These are phyloP conservation scores for Diaporthe sp. DNA, from an alignment of 2,329 filamentous ascomycete species.

Conservation along the genomic window DNA sequence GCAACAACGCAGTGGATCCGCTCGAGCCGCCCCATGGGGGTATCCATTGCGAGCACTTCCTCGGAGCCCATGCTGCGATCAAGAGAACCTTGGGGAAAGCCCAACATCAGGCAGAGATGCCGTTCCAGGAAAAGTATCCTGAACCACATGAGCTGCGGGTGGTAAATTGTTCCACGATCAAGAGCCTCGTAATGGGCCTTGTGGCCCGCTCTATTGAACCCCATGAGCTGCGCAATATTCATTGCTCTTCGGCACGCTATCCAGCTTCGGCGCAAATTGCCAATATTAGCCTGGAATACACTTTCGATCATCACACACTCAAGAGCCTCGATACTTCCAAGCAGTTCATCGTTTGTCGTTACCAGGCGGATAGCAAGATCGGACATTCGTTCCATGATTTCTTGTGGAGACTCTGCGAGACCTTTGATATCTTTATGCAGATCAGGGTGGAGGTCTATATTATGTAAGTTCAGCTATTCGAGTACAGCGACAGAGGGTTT, in stretches of 20 bases:
- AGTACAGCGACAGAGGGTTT: too few relatives aligned
- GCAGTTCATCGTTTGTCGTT: slow-evolving; percentile 60
- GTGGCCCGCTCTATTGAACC: background rate
- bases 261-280: slow-evolving; percentile 60
- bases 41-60: background rate
- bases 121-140: slow-evolving; percentile 7
- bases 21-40: slow-evolving; percentile 48
- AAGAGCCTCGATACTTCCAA: slow-evolving; percentile 59
- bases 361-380: slow-evolving; percentile 53
- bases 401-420: background rate
- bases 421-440: background rate
- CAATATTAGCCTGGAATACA: slow-evolving; percentile 59
- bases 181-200: background rate
- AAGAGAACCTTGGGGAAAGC: background rate
- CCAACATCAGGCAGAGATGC: slow-evolving; percentile 16
- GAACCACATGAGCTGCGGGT: slow-evolving; percentile 34
- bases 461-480: too few relatives aligned
- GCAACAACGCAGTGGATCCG: slow-evolving; percentile 48
- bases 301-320: slow-evolving; percentile 62
- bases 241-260: slow-evolving; percentile 58
- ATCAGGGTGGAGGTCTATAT: too few relatives aligned
- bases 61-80: slow-evolving; percentile 9
- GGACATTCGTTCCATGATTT: slow-evolving; percentile 41
- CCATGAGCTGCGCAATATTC: slow-evolving; percentile 39
- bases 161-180: background rate